phyloP scores from a whole-genome alignment of 768 basidiomycete genomes.

The Mycena filopes region DNA sequence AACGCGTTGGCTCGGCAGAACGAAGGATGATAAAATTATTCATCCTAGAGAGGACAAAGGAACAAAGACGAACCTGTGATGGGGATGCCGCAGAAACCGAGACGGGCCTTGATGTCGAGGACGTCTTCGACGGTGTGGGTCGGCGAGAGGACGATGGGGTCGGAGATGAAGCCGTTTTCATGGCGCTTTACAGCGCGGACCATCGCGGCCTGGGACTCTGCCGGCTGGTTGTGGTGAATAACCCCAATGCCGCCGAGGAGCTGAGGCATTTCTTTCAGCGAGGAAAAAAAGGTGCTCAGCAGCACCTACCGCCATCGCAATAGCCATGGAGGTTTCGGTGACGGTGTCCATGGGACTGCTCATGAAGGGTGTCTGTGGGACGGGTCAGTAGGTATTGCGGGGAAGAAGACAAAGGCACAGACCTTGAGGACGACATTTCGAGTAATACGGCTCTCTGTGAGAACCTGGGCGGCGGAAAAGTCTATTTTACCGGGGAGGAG shows the following conservation, averaged over 20 bases:
- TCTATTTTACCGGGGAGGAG: constrained; percentile 95
- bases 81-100: constrained; percentile 97
- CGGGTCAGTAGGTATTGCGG: too few species aligned
- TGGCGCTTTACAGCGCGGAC: constrained; percentile 97
- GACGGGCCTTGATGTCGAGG: constrained; percentile 88
- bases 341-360: constrained; percentile 99
- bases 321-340: constrained; percentile 94
- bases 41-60: constrained; percentile 51
- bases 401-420: too few species aligned
- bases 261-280: constrained; percentile 43
- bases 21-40: constrained; percentile 77
- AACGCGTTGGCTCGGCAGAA: constrained; percentile 85
- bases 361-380: constrained; percentile 95
- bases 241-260: constrained; percentile 97
- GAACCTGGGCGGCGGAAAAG: constrained; percentile 85
- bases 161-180: constrained; percentile 98
- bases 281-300: constrained; percentile 19
- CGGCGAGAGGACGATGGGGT: constrained; percentile 90
- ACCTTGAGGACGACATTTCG: constrained; percentile 92
- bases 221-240: constrained; percentile 94
- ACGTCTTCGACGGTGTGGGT: constrained; percentile 86
- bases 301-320: constrained; percentile 83
- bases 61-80: constrained; percentile 85
- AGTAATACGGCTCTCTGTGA: constrained; percentile 88
- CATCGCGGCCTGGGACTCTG: constrained; percentile 93